A percentile compares a stretch with the other conserved stretches of the same genome.
Conservation (phyloP, 2,329 filamentous ascomycete genomes). For the Fusarium austroafricanum region DNA sequence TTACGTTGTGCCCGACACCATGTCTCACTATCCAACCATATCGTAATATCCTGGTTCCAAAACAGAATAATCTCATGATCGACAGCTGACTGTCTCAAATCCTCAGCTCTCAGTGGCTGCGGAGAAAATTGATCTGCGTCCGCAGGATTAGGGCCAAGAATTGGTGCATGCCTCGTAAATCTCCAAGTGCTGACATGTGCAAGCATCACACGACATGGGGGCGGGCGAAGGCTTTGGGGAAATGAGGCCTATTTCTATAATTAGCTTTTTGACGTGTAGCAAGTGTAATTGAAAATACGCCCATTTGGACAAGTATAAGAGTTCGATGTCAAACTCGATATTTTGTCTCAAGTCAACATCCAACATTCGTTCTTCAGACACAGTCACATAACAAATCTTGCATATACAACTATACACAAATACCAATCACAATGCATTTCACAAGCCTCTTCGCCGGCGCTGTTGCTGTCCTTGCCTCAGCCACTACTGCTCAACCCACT, state of each 20-base stretch:
- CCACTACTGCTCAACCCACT: slow-evolving; percentile 2
- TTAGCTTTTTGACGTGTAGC: slow-evolving; percentile 8
- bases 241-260: slow-evolving; percentile 18
- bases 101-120: not conserved
- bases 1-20: slow-evolving; percentile 13
- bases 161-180: slow-evolving; percentile 2
- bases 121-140: slow-evolving; percentile 2
- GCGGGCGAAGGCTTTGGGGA: not conserved
- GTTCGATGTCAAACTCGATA: accelerated
- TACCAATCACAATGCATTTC: slow-evolving; percentile 18
- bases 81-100: slow-evolving; percentile 5
- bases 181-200: slow-evolving; percentile 25
- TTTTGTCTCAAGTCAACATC: not conserved
- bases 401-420: not conserved
- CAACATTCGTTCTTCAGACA: not conserved
- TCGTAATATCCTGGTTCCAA: not conserved
- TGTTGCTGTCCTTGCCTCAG: slow-evolving; percentile 7
- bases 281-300: not conserved
- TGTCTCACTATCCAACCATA: slow-evolving; percentile 13
- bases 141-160: slow-evolving; percentile 3
- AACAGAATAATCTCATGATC: slow-evolving; percentile 16
- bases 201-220: slow-evolving; percentile 13
- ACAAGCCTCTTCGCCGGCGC: slow-evolving; percentile 9
- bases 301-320: slow-evolving; percentile 7
- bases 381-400: not conserved